phyloP scores from a whole-genome alignment of 2,329 filamentous ascomycete species.

The Aspergillus phoenicis region DNA sequence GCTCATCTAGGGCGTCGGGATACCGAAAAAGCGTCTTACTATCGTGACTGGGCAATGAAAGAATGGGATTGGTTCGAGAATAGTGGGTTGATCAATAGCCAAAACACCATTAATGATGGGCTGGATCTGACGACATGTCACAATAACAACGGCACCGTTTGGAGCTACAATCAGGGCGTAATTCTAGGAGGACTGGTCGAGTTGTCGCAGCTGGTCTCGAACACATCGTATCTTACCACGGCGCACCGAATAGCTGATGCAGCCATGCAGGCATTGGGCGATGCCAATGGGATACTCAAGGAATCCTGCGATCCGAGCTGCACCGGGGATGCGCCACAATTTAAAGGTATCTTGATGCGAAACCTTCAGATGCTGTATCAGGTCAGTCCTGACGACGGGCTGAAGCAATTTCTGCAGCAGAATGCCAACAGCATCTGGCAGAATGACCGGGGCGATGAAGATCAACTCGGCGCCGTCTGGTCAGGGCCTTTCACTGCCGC shows the following conservation, averaged over 20 bases:
- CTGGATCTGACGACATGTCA: background rate
- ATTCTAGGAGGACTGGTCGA: slow-evolving; percentile 4
- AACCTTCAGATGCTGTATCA: background rate
- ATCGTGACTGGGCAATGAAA: background rate
- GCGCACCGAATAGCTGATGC: slow-evolving; percentile 57
- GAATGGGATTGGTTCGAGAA: background rate
- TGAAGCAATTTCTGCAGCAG: background rate
- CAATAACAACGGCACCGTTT: slow-evolving; percentile 1
- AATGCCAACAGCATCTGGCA: slow-evolving; percentile 13
- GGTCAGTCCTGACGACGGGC: background rate
- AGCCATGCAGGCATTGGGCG: slow-evolving; percentile 51
- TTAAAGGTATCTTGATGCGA: slow-evolving; percentile 5
- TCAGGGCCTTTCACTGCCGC: slow-evolving; percentile 4
- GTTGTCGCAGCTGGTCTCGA: slow-evolving; percentile 9
- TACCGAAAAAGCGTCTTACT: background rate
- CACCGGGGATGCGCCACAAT: slow-evolving; percentile 3
- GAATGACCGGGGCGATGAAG: background rate
- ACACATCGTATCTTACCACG: slow-evolving; percentile 46
- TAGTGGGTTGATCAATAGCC: background rate
- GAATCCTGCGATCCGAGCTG: slow-evolving; percentile 7
- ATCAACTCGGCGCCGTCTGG: background rate
- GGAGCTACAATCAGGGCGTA: slow-evolving; percentile 9
- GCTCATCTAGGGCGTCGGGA: background rate
- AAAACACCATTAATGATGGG: slow-evolving; percentile 3
- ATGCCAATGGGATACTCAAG: slow-evolving; percentile 46